A percentile compares a stretch with the other conserved stretches of the same genome.
phyloP scores from a whole-genome alignment of 768 basidiomycete genomes.

The Mrakia gelida region DNA sequence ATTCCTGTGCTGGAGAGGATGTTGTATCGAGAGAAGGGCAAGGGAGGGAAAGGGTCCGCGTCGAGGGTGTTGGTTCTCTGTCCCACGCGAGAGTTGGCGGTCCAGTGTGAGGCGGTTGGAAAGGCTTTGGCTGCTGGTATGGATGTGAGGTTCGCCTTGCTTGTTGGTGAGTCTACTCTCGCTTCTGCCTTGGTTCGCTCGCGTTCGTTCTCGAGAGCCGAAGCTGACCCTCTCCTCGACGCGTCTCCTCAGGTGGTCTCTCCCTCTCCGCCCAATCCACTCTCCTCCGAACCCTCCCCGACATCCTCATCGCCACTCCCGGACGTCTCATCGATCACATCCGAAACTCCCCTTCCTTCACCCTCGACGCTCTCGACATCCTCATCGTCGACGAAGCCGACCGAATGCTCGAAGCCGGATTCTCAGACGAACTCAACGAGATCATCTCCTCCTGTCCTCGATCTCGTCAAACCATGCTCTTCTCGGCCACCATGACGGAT shows the following conservation, averaged over 20 bases:
- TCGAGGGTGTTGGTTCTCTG: slow-evolving; percentile 80
- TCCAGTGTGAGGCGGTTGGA: slow-evolving; percentile 91
- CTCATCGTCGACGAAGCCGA: slow-evolving; percentile 97
- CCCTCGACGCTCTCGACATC: slow-evolving; percentile 85
- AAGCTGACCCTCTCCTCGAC: neutral
- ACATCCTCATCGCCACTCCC: slow-evolving; percentile 92
- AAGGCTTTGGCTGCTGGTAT: slow-evolving; percentile 64
- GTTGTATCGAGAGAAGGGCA: slow-evolving; percentile 83
- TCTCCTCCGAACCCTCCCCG: slow-evolving; percentile 77
- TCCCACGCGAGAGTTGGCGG: slow-evolving; percentile 91
- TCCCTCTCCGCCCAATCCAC: slow-evolving; percentile 89
- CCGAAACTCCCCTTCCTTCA: slow-evolving; percentile 88
- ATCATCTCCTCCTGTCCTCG: slow-evolving; percentile 84
- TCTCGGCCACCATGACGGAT: slow-evolving; percentile 99
- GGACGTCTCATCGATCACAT: slow-evolving; percentile 97
- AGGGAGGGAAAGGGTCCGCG: slow-evolving; percentile 65
- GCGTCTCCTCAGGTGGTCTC: slow-evolving; percentile 64
- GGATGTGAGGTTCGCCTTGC: slow-evolving; percentile 83
- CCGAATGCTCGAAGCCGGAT: slow-evolving; percentile 83
- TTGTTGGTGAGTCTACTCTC: slow-evolving; percentile 61
- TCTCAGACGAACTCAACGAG: slow-evolving; percentile 87
- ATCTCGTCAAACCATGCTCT: slow-evolving; percentile 89
- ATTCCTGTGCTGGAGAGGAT: slow-evolving; percentile 91
- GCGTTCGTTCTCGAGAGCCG: neutral
- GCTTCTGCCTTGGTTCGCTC: neutral